Conservation (phyloP, 2,329 filamentous ascomycete genomes). For the Ophiostoma himal-ulmi region DNA sequence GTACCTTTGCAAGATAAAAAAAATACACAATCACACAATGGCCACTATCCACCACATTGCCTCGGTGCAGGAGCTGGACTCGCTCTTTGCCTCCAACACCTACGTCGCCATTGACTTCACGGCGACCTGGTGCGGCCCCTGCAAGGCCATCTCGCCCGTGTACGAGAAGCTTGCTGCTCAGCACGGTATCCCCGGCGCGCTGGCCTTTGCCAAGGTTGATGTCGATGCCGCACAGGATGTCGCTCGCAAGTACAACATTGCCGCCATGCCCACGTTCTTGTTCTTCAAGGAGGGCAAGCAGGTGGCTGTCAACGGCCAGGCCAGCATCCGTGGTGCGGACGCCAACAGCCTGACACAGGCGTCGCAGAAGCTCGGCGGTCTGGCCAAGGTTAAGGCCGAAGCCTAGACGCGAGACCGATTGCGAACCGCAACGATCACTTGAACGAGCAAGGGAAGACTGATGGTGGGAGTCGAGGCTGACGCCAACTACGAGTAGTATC, state of each 20-base stretch:
- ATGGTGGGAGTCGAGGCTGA: not conserved
- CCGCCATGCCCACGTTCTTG: slow-evolving; percentile 54
- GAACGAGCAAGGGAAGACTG: not conserved
- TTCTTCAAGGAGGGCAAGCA: slow-evolving; percentile 39
- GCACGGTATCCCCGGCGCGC: slow-evolving; percentile 38
- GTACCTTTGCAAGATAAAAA: not conserved
- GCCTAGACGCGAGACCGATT: slow-evolving; percentile 4
- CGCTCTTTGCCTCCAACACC: slow-evolving; percentile 42
- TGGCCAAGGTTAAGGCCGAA: slow-evolving; percentile 15
- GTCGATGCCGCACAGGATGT: slow-evolving; percentile 50
- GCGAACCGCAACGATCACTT: not conserved
- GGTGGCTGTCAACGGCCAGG: slow-evolving; percentile 13
- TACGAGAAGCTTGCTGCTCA: slow-evolving; percentile 44
- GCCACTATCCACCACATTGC: slow-evolving; percentile 38
- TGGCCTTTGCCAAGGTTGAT: slow-evolving; percentile 54
- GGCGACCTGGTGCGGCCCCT: slow-evolving; percentile 55
- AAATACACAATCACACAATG: slow-evolving; percentile 18
- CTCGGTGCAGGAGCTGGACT: slow-evolving; percentile 41
- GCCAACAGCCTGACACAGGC: slow-evolving; percentile 15
- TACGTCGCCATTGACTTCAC: slow-evolving; percentile 53
- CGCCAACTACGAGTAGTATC: too few species aligned
- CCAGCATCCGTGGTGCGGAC: slow-evolving; percentile 4
- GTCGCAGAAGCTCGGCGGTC: slow-evolving; percentile 7
- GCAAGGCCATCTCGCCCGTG: slow-evolving; percentile 53
- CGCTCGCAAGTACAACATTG: slow-evolving; percentile 45